Evolutionary conservation across 495 filamentous ascomycete genomes (phyloP).

Genomic region (Talaromyces thailandensis): DNA sequence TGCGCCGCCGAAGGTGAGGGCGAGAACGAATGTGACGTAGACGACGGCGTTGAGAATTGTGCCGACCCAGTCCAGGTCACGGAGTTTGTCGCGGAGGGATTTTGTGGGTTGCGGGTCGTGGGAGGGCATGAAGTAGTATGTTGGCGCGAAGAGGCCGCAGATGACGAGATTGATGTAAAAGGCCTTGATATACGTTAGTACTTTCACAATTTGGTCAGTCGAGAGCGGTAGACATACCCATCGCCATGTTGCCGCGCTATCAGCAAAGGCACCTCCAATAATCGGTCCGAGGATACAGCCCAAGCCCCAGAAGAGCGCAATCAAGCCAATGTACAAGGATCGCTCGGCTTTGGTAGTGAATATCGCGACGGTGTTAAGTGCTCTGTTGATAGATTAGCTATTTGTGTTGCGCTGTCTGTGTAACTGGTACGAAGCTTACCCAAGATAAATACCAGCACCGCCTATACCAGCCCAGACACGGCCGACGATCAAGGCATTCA

Average conservation of each 20-base stretch:
- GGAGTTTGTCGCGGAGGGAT: constrained; percentile 1
- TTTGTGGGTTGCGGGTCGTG: constrained; percentile 9
- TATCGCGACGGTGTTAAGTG: constrained; percentile 32
- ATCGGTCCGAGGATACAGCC: constrained; percentile 45
- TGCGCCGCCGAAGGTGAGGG: constrained; percentile 41
- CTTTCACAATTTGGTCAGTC: constrained; percentile 15
- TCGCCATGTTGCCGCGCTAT: constrained; percentile 35
- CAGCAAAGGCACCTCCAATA: constrained; percentile 46
- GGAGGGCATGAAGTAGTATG: constrained; percentile 39
- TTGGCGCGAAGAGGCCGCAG: constrained; percentile 32
- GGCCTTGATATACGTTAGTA: constrained; percentile 27
- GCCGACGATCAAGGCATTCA: constrained; percentile 22
- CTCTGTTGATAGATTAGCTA: constrained; percentile 3
- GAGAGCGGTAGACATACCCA: constrained; percentile 38
- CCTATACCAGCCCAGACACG: constrained; percentile 27
- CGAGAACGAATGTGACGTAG: constrained; percentile 12
- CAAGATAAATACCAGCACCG: constrained; percentile 43
- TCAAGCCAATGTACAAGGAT: constrained; percentile 32
- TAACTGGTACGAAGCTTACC: constrained; percentile 9
- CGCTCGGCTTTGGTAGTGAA: constrained; percentile 33
- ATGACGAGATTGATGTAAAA: constrained; percentile 61
- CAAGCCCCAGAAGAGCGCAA: constrained; percentile 29
- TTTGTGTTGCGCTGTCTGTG: neutral
- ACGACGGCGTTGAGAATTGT: constrained; percentile 11
- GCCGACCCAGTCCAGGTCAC: constrained; percentile 13